These are phyloP conservation scores for Stachybotrys chartarum DNA, from an alignment of 2,329 filamentous ascomycete genomes.

Conservation along the genomic window DNA sequence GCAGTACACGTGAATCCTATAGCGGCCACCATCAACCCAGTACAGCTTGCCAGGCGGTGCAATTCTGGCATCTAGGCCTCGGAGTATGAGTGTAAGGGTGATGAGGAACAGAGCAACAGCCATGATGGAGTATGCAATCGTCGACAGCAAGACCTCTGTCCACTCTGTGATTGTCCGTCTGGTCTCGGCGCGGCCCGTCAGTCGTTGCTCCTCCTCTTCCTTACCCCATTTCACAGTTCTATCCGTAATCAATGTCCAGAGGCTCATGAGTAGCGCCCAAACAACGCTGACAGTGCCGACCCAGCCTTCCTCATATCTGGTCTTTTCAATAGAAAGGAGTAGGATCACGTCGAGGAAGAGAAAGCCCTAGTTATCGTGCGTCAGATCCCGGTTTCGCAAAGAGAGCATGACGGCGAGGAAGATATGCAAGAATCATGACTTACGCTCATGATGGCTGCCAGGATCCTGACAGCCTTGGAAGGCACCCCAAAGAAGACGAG, in stretches of 20 bases:
- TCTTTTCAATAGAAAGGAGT: constrained; percentile 64
- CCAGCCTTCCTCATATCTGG: constrained; percentile 82
- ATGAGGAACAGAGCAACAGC: constrained; percentile 64
- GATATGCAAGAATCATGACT: constrained; percentile 4
- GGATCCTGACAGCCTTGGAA: constrained; percentile 68
- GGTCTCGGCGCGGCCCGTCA: constrained; percentile 84
- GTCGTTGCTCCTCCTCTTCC: constrained; percentile 80
- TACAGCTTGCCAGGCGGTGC: constrained; percentile 67
- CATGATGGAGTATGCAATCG: constrained; percentile 62
- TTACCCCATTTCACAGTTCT: constrained; percentile 87
- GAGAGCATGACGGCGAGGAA: neutral
- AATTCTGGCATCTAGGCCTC: constrained; percentile 71
- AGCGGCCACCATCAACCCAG: constrained; percentile 77
- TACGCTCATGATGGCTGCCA: constrained; percentile 58
- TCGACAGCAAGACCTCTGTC: constrained; percentile 70
- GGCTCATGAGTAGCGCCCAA: constrained; percentile 70
- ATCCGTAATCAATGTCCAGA: constrained; percentile 75
- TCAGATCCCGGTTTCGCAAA: constrained; percentile 45
- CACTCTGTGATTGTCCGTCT: constrained; percentile 78
- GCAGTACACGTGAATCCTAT: constrained; percentile 81
- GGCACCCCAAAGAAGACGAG: constrained; percentile 85
- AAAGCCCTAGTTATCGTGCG: constrained; percentile 16
- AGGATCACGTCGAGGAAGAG: constrained; percentile 64
- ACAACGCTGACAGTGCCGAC: constrained; percentile 79
- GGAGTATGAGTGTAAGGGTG: constrained; percentile 72